phyloP scores from a whole-genome alignment of 2,329 filamentous ascomycete genomes.

The Apiospora hydei region DNA sequence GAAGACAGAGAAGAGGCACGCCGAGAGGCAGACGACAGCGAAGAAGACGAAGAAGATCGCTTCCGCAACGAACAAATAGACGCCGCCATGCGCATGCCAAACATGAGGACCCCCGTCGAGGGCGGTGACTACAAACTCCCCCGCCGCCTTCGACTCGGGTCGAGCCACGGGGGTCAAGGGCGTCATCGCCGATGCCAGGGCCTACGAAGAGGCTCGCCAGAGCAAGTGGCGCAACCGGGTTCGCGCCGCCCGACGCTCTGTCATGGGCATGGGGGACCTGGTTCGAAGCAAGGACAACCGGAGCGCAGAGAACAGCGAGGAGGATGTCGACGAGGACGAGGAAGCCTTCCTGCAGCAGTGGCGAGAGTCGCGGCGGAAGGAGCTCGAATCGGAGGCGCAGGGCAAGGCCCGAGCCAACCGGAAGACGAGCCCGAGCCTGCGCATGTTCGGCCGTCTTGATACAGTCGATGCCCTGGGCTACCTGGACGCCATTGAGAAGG shows the following conservation, averaged over 20 bases:
- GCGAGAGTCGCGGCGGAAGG: slow-evolving; percentile 80
- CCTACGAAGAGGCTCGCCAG: slow-evolving; percentile 73
- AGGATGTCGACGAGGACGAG: slow-evolving; percentile 65
- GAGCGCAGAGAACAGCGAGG: slow-evolving; percentile 52
- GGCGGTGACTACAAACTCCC: slow-evolving; percentile 66
- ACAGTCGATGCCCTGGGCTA: slow-evolving; percentile 90
- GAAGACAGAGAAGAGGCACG: slow-evolving; percentile 62
- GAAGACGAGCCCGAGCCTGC: slow-evolving; percentile 77
- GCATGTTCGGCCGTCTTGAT: slow-evolving; percentile 80
- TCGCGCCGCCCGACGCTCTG: slow-evolving; percentile 60
- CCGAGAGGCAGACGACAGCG: slow-evolving; percentile 47
- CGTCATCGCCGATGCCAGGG: slow-evolving; percentile 83
- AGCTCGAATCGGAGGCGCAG: slow-evolving; percentile 73
- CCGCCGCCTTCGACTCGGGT: slow-evolving; percentile 69
- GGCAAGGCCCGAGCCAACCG: slow-evolving; percentile 63
- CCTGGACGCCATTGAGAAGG: slow-evolving; percentile 95
- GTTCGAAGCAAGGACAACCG: slow-evolving; percentile 39
- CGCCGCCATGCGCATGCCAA: slow-evolving; percentile 70
- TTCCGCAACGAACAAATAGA: slow-evolving; percentile 64
- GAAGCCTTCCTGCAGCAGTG: slow-evolving; percentile 84
- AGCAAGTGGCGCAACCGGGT: slow-evolving; percentile 61
- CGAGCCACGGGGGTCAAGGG: slow-evolving; percentile 84
- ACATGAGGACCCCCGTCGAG: slow-evolving; percentile 51
- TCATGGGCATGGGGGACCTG: slow-evolving; percentile 56
- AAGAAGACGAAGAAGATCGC: slow-evolving; percentile 63